Conservation (phyloP, 148 eudicot species). For the Diospyros kaki region DNA sequence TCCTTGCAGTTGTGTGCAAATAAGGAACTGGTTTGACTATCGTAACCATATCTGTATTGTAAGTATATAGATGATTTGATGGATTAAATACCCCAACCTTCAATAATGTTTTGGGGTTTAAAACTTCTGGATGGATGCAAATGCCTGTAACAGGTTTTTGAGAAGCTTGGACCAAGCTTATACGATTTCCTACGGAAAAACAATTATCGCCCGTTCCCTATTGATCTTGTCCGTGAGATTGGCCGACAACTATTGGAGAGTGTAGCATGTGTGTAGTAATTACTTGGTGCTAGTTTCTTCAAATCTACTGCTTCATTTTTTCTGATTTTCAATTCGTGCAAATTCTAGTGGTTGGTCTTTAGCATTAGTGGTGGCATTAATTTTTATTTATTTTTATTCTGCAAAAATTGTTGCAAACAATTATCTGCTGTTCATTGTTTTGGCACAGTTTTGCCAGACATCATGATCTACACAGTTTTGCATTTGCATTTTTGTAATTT, state of each 20-base stretch:
- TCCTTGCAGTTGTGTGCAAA: constrained; percentile 99
- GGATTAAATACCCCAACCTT: constrained; percentile 41
- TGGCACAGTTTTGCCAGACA: too few species aligned
- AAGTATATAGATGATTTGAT: constrained; percentile 63
- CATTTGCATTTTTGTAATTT: background rate
- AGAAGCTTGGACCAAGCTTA: constrained; percentile 94
- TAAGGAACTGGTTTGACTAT: constrained; percentile 99
- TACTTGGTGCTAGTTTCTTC: constrained; percentile 17
- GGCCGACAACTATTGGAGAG: constrained; percentile 80
- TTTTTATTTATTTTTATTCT: too few species aligned
- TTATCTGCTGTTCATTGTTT: too few species aligned
- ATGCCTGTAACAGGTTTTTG: constrained; percentile 87
- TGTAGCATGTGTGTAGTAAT: constrained; percentile 80
- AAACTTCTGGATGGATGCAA: constrained; percentile 50
- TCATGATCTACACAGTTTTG: too few species aligned
- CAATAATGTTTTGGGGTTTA: constrained; percentile 28
- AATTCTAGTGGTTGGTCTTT: background rate
- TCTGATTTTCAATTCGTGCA: background rate
- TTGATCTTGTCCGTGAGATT: constrained; percentile 74
- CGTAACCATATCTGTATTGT: constrained; percentile 99
- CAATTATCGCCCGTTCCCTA: constrained; percentile 77
- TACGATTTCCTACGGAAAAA: constrained; percentile 82
- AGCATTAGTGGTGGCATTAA: too few species aligned
- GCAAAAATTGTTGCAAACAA: too few species aligned
- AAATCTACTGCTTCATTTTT: background rate